phyloP scores from a whole-genome alignment of 78 protist genomes.

The Parvularia atlantis region DNA sequence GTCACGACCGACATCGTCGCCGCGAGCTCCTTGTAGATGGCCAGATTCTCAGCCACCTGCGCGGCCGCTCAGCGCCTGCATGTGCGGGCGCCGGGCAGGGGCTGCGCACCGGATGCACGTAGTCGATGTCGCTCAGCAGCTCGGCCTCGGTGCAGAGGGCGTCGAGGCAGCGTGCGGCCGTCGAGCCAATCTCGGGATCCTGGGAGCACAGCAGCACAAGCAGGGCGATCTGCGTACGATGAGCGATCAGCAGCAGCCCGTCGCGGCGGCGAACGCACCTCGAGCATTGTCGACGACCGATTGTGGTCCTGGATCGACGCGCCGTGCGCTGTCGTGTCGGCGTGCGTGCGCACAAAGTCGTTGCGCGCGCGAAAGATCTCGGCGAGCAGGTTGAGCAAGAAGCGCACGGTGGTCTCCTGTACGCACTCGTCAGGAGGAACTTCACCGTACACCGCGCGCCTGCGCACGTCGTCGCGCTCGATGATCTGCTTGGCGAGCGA shows the following conservation, averaged over 20 bases:
- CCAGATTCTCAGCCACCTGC: too few species aligned
- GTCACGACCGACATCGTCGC: too few species aligned
- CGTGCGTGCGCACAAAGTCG: background rate
- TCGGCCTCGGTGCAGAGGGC: slow-evolving; percentile 42
- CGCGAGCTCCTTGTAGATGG: slow-evolving; percentile 32
- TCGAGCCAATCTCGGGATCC: slow-evolving; percentile 39
- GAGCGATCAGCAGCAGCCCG: too few species aligned
- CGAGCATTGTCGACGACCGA: slow-evolving; percentile 17
- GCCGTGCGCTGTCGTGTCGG: background rate
- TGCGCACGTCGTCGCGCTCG: slow-evolving; percentile 9
- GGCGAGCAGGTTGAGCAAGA: background rate
- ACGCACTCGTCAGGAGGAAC: too few species aligned
- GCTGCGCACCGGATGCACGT: slow-evolving; percentile 17
- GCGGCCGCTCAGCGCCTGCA: background rate
- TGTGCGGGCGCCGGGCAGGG: slow-evolving; percentile 25
- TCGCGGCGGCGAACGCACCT: too few species aligned
- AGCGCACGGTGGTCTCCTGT: too few species aligned
- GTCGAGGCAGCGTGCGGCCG: slow-evolving; percentile 46
- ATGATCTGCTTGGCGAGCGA: slow-evolving; percentile 31
- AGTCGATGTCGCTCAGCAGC: slow-evolving; percentile 32
- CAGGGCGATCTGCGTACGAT: too few species aligned
- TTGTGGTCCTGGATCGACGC: too few species aligned
- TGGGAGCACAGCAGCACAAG: slow-evolving; percentile 42
- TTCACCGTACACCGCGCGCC: too few species aligned
- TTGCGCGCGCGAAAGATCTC: background rate